A percentile compares a stretch with the other conserved stretches of the same genome.
Evolutionary conservation across 352 stramenopile species (phyloP).

Genomic region (Globisporangium emineosum): DNA sequence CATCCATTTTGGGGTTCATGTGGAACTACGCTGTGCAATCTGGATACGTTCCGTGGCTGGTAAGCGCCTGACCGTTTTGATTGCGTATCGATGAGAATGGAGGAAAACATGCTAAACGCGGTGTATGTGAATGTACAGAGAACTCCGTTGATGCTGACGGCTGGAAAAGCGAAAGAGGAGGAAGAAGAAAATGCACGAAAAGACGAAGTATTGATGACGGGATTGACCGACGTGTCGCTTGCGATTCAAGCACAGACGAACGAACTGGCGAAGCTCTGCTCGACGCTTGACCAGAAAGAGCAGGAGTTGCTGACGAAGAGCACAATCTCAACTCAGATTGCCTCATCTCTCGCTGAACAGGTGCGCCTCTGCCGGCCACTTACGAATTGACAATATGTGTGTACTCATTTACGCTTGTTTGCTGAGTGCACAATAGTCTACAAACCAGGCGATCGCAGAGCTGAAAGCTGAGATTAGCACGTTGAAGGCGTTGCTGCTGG

Average conservation of each 20-base stretch:
- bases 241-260: conserved; percentile 67
- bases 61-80: conserved; percentile 25
- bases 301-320: conserved; percentile 44
- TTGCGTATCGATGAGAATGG: neutral
- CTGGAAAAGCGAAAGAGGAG: conserved; percentile 44
- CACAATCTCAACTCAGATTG: conserved; percentile 41
- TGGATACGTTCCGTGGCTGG: conserved; percentile 65
- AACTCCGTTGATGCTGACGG: conserved; percentile 40
- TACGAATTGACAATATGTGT: neutral
- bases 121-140: conserved; percentile 20
- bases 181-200: conserved; percentile 50
- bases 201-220: conserved; percentile 41
- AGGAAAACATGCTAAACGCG: neutral
- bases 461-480: conserved; percentile 68
- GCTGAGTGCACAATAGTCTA: conserved; percentile 21
- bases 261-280: conserved; percentile 52
- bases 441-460: conserved; percentile 57
- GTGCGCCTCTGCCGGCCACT: conserved; percentile 7
- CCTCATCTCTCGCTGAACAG: conserved; percentile 46
- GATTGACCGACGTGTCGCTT: conserved; percentile 43
- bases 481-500: conserved; percentile 52
- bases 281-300: conserved; percentile 57
- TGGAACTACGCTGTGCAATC: conserved; percentile 77
- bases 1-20: conserved; percentile 65
- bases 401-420: neutral